Base-by-base conservation (phyloP, 805 yeast genomes). In the Saturnispora diversa region DNA sequence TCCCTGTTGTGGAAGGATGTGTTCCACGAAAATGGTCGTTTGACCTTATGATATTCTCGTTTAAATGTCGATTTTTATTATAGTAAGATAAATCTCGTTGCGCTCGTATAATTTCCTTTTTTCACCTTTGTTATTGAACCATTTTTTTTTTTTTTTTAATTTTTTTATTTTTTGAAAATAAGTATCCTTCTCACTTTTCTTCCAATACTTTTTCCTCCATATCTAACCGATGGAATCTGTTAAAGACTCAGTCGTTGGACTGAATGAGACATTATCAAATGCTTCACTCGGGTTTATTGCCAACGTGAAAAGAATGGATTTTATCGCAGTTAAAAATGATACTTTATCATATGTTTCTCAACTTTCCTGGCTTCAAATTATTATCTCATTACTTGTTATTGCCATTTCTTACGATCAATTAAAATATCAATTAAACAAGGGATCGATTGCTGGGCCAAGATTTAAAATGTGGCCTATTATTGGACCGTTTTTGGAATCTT, bases 401-500 rank as follows among this genome's bases (percentile, higher is more conserved):
- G 63, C 65, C 4, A 53, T 83, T 35, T 66, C 75, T 2, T 82
- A 74, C 57, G 94, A 85, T 62, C 94, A 82, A 62, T 60, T 86
- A n/a, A 62, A 73, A 48, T 92, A 92, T 59, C 79, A 86, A 54
- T 54, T 75, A 33, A 76, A 77, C 48, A 92, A 92, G 63, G 97
- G 97, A 31, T 57, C 74, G 25, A 86, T 90, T 59, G 96, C 86
- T 7, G 98, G 98, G 17, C 98, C 97, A 11, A 63, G 66, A 33
- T 78, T 71, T 60, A 92, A 92, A 63, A 54, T 87, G 43, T 90
- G 94, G 87, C 98, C 98, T 2, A 69, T 92, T 37, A 88, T 92
- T 51, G 98, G 98, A 2, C 97, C 98, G 3, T 92, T 92, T 53
- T 68, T 92, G 61, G 97, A 92, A 59, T 80, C 92, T 13, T 68